A percentile compares a stretch with the other conserved stretches of the same genome.
Evolutionary conservation across 2,329 filamentous ascomycete genomes (phyloP).

Genomic region (Chrysoporthe deuterocubensis): DNA sequence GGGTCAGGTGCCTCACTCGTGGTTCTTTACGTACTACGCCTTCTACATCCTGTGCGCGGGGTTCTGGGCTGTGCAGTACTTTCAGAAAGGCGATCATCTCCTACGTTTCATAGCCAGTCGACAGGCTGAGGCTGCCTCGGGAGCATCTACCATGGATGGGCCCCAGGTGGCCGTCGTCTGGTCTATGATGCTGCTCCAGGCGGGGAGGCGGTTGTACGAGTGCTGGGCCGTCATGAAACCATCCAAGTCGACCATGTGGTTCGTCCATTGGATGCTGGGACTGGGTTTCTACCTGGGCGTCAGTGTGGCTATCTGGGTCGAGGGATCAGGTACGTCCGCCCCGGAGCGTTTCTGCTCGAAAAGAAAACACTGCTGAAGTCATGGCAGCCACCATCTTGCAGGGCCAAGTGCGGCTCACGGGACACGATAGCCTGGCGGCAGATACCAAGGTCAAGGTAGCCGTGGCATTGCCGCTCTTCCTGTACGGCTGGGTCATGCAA

Average conservation of each 20-base stretch:
- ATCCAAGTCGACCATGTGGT: constrained; percentile 79
- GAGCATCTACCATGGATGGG: constrained; percentile 55
- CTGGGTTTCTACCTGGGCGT: constrained; percentile 76
- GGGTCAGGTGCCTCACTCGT: constrained; percentile 78
- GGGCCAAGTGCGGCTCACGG: not conserved
- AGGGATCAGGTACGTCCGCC: constrained; percentile 68
- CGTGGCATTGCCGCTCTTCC: constrained; percentile 65
- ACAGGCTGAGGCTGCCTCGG: constrained; percentile 32
- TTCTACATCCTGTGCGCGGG: constrained; percentile 69
- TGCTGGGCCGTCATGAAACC: constrained; percentile 67
- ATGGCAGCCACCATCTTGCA: constrained; percentile 40
- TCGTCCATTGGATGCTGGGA: constrained; percentile 81
- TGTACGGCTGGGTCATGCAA: constrained; percentile 73
- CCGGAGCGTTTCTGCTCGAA: not conserved
- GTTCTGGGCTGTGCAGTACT: constrained; percentile 74
- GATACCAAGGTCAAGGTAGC: constrained; percentile 51
- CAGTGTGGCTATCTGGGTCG: constrained; percentile 80
- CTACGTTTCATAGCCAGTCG: constrained; percentile 37
- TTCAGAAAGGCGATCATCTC: constrained; percentile 49
- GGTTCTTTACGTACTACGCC: constrained; percentile 89
- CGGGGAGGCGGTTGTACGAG: constrained; percentile 76
- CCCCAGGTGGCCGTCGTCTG: constrained; percentile 69
- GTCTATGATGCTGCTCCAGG: constrained; percentile 77
- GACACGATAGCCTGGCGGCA: constrained; percentile 24
- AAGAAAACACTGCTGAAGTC: constrained; percentile 20